These are phyloP conservation scores for Helminthosporium solani DNA, from an alignment of 2,329 filamentous ascomycete genomes.

Conservation along the genomic window DNA sequence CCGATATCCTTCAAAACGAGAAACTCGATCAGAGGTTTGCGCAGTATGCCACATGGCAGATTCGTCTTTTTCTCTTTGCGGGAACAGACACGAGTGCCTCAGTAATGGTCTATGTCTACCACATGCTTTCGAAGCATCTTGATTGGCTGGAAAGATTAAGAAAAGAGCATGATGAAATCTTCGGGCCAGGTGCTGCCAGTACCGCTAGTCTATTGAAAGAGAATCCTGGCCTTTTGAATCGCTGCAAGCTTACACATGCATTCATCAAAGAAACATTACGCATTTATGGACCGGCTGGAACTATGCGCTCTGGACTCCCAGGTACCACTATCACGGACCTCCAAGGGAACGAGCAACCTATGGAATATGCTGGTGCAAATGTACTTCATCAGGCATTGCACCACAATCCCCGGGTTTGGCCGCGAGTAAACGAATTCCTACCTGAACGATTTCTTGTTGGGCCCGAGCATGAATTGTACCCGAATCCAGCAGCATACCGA, in stretches of 20 bases:
- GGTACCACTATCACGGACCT: constrained; percentile 16
- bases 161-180: constrained; percentile 32
- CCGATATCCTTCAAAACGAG: constrained; percentile 2
- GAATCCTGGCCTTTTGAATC: constrained; percentile 30
- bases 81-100: constrained; percentile 39
- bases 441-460: constrained; percentile 25
- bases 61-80: constrained; percentile 37
- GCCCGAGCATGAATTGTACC: constrained; percentile 11
- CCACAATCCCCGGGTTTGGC: constrained; percentile 20
- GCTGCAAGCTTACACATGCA: constrained; percentile 31
- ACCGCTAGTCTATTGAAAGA: constrained; percentile 13
- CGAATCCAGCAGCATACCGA: constrained; percentile 26
- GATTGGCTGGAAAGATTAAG: constrained; percentile 20
- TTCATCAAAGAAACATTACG: constrained; percentile 41
- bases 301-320: constrained; percentile 18
- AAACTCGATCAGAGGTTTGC: neutral
- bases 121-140: constrained; percentile 31
- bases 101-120: constrained; percentile 33
- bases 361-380: constrained; percentile 16
- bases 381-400: constrained; percentile 18
- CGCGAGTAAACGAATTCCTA: constrained; percentile 19
- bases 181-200: constrained; percentile 21
- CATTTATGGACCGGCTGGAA: constrained; percentile 37
- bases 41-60: neutral
- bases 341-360: constrained; percentile 25